Percentiles rank a stretch among this genome's conserved stretches.
Evolutionary conservation across 352 stramenopile genomes (phyloP).

Genomic region (Phytophthora podocarpi): DNA sequence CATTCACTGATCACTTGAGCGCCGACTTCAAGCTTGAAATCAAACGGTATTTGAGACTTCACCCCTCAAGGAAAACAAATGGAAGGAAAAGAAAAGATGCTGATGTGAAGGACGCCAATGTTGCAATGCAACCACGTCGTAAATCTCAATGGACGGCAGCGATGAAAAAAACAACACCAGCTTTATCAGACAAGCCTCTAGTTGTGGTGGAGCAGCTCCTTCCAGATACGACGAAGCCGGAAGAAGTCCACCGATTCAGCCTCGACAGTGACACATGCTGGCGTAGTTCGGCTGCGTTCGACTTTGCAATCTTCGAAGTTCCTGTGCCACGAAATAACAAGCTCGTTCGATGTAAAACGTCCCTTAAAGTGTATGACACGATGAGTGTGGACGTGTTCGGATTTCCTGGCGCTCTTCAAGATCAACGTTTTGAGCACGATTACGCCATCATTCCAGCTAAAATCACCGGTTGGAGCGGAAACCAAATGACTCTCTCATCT

Average conservation of each 20-base stretch:
- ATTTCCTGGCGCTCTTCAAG: conserved; percentile 31
- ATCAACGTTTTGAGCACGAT: conserved; percentile 5
- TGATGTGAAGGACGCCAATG: not conserved
- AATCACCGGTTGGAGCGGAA: conserved; percentile 29
- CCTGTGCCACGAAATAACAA: conserved; percentile 19
- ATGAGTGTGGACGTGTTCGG: conserved; percentile 30
- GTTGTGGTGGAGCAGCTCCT: conserved; percentile 19
- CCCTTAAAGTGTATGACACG: conserved; percentile 10
- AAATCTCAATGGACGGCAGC: too few relatives aligned
- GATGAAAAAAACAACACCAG: conserved; percentile 32
- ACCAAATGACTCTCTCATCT: conserved; percentile 37
- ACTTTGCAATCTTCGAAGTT: conserved; percentile 47
- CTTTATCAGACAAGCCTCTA: conserved; percentile 1
- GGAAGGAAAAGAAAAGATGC: conserved; percentile 21
- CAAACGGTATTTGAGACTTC: conserved; percentile 23
- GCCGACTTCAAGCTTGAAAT: conserved; percentile 32
- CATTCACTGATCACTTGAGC: not conserved
- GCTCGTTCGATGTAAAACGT: conserved; percentile 20
- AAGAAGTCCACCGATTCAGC: conserved; percentile 30
- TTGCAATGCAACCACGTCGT: conserved; percentile 8
- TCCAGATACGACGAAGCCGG: conserved; percentile 8
- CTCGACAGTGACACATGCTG: conserved; percentile 34
- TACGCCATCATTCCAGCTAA: conserved; percentile 40
- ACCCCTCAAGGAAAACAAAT: conserved; percentile 27
- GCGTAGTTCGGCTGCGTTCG: conserved; percentile 33